These are phyloP conservation scores for Phytophthora pisi DNA, from an alignment of 352 stramenopile genomes.

Conservation along the genomic window DNA sequence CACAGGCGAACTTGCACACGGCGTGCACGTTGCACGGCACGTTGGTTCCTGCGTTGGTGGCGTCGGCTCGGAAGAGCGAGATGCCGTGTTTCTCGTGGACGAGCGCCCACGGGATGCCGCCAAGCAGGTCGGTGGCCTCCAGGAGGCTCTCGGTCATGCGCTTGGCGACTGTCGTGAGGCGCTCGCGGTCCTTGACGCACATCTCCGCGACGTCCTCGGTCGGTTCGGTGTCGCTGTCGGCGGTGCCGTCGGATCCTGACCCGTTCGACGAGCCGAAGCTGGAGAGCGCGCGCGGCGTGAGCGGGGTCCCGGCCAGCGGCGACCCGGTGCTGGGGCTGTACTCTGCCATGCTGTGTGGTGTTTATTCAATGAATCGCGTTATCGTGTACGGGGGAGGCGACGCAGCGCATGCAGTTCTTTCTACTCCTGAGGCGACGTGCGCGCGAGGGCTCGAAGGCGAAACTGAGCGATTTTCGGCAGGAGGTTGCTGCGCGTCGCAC, in stretches of 20 bases:
- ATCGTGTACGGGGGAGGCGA: conserved; percentile 1
- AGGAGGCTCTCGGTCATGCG: conserved; percentile 83
- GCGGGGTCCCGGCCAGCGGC: conserved; percentile 12
- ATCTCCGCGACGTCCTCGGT: conserved; percentile 27
- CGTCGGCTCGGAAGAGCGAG: conserved; percentile 80
- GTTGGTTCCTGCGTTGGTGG: conserved; percentile 48
- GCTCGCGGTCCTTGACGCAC: conserved; percentile 65
- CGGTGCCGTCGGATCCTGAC: conserved; percentile 19
- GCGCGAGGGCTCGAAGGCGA: conserved; percentile 24
- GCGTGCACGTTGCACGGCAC: conserved; percentile 88
- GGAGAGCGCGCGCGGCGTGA: conserved; percentile 27
- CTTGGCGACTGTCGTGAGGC: conserved; percentile 76
- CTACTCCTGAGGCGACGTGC: conserved; percentile 1
- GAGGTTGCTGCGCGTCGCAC: conserved; percentile 10
- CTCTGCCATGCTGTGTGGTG: conserved; percentile 24
- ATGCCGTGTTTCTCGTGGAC: conserved; percentile 86
- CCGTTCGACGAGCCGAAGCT: conserved; percentile 28
- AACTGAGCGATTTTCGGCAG: conserved; percentile 28
- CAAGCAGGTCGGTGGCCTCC: conserved; percentile 74
- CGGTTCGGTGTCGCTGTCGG: conserved; percentile 21
- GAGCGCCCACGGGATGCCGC: conserved; percentile 70
- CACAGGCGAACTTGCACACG: conserved; percentile 77
- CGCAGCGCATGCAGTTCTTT: conserved; percentile 14
- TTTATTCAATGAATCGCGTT: conserved; percentile 13
- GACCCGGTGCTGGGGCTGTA: conserved; percentile 20